These are phyloP conservation scores for Pythium phragmitis DNA, from an alignment of 352 stramenopile species.

Conservation along the genomic window DNA sequence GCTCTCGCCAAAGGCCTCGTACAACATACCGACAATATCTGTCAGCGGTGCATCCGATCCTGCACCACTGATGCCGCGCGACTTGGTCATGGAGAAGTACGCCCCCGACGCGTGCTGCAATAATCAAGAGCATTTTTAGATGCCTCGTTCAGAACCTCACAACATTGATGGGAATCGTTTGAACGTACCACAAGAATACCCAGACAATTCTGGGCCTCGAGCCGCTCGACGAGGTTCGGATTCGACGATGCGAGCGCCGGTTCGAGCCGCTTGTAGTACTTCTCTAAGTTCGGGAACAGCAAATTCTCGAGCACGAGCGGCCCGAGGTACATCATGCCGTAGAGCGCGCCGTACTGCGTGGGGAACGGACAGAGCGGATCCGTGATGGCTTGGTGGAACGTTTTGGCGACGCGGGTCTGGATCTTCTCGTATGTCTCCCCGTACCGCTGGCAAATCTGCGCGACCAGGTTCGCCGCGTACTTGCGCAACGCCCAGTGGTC, in stretches of 20 bases:
- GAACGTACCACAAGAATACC: constrained; percentile 80
- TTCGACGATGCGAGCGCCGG: constrained; percentile 73
- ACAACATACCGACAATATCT: constrained; percentile 57
- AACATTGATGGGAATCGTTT: background rate
- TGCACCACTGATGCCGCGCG: constrained; percentile 17
- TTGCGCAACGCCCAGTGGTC: constrained; percentile 92
- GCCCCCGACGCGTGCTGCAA: constrained; percentile 69
- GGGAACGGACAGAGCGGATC: constrained; percentile 74
- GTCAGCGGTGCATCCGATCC: constrained; percentile 36
- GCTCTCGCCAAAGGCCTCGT: constrained; percentile 79
- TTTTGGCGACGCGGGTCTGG: constrained; percentile 90
- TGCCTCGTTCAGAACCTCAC: background rate
- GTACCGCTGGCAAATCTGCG: constrained; percentile 82
- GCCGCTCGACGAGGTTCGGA: constrained; percentile 72
- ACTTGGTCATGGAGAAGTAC: constrained; percentile 76
- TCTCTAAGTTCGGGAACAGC: constrained; percentile 85
- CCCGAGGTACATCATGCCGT: constrained; percentile 84
- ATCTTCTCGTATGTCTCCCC: constrained; percentile 92
- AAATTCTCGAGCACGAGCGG: constrained; percentile 91
- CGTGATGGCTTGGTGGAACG: constrained; percentile 86
- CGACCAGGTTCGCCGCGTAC: constrained; percentile 76
- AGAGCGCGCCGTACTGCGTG: constrained; percentile 92
- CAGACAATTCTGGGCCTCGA: constrained; percentile 84
- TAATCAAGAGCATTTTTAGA: background rate
- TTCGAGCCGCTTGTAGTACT: constrained; percentile 88